A percentile compares a stretch with the other conserved stretches of the same genome.
These are phyloP conservation scores for Prototheca stagnorum DNA, from an alignment of 163 green algal species.

Conservation along the genomic window DNA sequence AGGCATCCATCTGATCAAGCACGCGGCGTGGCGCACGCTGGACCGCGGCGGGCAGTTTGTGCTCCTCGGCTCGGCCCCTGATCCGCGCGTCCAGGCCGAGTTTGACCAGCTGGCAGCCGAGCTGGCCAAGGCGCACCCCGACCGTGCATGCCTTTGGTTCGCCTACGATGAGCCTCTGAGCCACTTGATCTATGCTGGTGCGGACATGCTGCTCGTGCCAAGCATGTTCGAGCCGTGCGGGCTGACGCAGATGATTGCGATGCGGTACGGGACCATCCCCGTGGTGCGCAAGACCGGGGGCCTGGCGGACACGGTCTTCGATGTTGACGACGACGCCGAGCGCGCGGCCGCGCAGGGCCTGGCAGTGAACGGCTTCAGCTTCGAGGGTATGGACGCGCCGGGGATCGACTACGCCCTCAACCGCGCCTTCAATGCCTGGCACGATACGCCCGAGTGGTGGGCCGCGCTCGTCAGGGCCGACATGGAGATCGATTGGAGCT, in stretches of 20 bases:
- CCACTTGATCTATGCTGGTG: constrained; percentile 83
- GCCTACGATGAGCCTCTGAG: constrained; percentile 66
- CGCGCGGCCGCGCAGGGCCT: constrained; percentile 10
- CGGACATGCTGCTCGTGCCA: constrained; percentile 83
- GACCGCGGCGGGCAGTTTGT: constrained; percentile 76
- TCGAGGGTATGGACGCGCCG: constrained; percentile 50
- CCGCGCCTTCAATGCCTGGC: constrained; percentile 50
- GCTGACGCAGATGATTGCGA: constrained; percentile 72
- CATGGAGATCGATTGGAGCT: constrained; percentile 75
- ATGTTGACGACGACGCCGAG: constrained; percentile 53
- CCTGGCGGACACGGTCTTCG: constrained; percentile 84
- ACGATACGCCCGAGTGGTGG: constrained; percentile 32
- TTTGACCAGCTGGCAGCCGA: constrained; percentile 8
- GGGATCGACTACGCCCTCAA: constrained; percentile 83
- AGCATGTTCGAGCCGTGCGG: constrained; percentile 97
- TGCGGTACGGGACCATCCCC: constrained; percentile 73
- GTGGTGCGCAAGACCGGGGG: constrained; percentile 79
- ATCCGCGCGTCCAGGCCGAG: constrained; percentile 29
- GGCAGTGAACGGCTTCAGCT: constrained; percentile 46
- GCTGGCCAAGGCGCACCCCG: constrained; percentile 5
- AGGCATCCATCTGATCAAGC: constrained; percentile 85
- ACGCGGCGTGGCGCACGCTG: constrained; percentile 52
- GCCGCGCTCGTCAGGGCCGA: constrained; percentile 21
- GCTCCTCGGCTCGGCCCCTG: constrained; percentile 59
- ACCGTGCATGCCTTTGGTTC: constrained; percentile 11